Base-by-base conservation (phyloP, 192 early-diverging fungal genomes). In the Gaertneriomyces sp. region DNA sequence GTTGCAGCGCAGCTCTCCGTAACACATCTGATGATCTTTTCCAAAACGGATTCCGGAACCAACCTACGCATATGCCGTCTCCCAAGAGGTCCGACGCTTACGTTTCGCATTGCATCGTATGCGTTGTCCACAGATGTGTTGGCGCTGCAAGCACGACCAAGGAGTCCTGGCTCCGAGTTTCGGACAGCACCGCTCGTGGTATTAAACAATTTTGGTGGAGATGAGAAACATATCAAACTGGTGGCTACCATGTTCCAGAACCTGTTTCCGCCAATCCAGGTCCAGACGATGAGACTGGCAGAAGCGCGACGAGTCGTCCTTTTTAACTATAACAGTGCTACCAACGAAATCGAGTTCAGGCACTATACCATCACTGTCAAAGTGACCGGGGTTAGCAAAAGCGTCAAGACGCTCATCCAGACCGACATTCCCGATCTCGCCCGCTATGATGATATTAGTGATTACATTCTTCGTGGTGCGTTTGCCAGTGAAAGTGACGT, bases 211-310 rank as follows among this genome's bases (percentile, higher is more conserved):
- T 91, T 91, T 77, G 73, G 76, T 14, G 81, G 79, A 45, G 82
- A 87, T 62, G 79, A 77, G 25, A 89, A 89, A 14, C 81, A 94
- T 42, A 82, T 95, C 65, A 92, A 95, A 76, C 79, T 99, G 46
- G 90, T 98, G 88, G 88, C 88, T 2, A 90, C 92, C 9, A 89
- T 95, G 85, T 89, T 99, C 63, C 96, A 98, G 64, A 96, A 95
- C 73, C 85, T 99, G 88, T 95, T 96, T 69, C 95, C 96, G 1
- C 76, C 96, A 1, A 96, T 99, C 65, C 92, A 95, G 75, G 90
- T 96, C 19, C 85, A 91, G 65, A 91, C 83, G 81, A 95, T 99
- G 92, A 89, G 88, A 78, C 74, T 97, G 42, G 66, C 89, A 0
- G 89, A 96, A 12, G 93, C 94, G 12, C 82, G 91, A 9, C 89